phyloP scores from a whole-genome alignment of 805 yeast species.

The Lachancea waltii region DNA sequence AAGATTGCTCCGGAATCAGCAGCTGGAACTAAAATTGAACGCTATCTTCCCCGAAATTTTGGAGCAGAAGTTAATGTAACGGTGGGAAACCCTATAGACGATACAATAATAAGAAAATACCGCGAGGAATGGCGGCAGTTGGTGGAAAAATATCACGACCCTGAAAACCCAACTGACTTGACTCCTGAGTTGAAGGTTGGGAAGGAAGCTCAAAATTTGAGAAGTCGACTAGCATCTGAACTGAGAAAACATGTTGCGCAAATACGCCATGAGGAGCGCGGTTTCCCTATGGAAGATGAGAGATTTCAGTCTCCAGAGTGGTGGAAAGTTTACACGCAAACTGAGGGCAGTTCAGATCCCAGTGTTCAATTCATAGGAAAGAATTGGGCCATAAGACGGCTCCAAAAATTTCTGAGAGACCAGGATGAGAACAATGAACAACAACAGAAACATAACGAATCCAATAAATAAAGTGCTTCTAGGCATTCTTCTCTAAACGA shows the following conservation, averaged over 20 bases:
- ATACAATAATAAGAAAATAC: conserved; percentile 48
- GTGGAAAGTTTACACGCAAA: conserved; percentile 63
- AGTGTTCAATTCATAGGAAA: conserved; percentile 67
- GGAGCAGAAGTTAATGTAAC: conserved; percentile 63
- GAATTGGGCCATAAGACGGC: conserved; percentile 75
- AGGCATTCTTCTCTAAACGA: not conserved
- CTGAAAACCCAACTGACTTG: conserved; percentile 48
- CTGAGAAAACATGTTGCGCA: conserved; percentile 56
- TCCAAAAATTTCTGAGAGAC: conserved; percentile 43
- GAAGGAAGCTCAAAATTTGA: conserved; percentile 52
- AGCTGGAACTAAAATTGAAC: conserved; percentile 46
- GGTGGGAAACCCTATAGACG: conserved; percentile 68
- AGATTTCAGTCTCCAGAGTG: conserved; percentile 60
- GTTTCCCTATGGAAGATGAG: conserved; percentile 57
- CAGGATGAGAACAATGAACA: conserved; percentile 10
- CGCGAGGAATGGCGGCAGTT: conserved; percentile 65
- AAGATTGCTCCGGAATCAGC: conserved; percentile 72
- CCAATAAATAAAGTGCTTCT: not conserved
- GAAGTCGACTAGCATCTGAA: conserved; percentile 64
- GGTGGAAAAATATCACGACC: conserved; percentile 48
- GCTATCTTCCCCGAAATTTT: conserved; percentile 54
- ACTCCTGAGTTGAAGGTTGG: conserved; percentile 59
- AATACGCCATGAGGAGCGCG: conserved; percentile 35
- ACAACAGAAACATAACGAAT: not conserved
- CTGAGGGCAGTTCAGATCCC: conserved; percentile 63